phyloP scores from a whole-genome alignment of 208 protist genomes.

The Angomonas deanei region DNA sequence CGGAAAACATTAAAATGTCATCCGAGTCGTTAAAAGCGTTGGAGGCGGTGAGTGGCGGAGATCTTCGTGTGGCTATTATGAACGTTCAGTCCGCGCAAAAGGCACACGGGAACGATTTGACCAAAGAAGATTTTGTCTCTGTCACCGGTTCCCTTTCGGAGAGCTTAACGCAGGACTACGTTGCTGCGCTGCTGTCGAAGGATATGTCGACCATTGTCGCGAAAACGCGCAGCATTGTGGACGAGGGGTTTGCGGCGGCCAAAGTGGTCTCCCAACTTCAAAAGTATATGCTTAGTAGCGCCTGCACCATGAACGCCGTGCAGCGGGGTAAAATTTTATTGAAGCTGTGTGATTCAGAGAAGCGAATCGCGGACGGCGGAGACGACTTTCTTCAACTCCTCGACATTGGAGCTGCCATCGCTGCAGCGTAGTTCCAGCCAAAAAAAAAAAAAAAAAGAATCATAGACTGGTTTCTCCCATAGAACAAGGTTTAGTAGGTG shows the following conservation, averaged over 20 bases:
- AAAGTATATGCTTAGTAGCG: conserved; percentile 39
- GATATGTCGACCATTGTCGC: conserved; percentile 53
- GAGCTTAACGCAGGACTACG: conserved; percentile 43
- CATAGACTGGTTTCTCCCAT: background rate
- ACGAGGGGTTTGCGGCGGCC: conserved; percentile 61
- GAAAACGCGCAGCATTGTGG: conserved; percentile 50
- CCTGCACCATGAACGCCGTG: conserved; percentile 57
- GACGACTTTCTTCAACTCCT: conserved; percentile 87
- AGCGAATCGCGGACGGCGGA: conserved; percentile 66
- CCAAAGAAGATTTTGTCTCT: conserved; percentile 73
- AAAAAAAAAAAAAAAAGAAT: background rate
- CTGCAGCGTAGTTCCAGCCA: too few species aligned
- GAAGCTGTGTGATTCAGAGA: conserved; percentile 79
- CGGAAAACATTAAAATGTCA: conserved; percentile 82
- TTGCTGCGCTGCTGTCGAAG: conserved; percentile 39
- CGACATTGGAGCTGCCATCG: conserved; percentile 59
- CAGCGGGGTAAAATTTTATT: conserved; percentile 51
- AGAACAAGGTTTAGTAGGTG: too few species aligned
- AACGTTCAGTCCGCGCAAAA: conserved; percentile 91
- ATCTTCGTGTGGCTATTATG: conserved; percentile 96
- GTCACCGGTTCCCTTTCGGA: conserved; percentile 83
- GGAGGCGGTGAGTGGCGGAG: conserved; percentile 89
- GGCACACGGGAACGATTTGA: conserved; percentile 71
- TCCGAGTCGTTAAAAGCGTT: conserved; percentile 65
- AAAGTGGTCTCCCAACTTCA: conserved; percentile 82